A percentile compares a stretch with the other conserved stretches of the same genome.
phyloP scores from a whole-genome alignment of 306 rosid genomes.

The Fagus crenata region DNA sequence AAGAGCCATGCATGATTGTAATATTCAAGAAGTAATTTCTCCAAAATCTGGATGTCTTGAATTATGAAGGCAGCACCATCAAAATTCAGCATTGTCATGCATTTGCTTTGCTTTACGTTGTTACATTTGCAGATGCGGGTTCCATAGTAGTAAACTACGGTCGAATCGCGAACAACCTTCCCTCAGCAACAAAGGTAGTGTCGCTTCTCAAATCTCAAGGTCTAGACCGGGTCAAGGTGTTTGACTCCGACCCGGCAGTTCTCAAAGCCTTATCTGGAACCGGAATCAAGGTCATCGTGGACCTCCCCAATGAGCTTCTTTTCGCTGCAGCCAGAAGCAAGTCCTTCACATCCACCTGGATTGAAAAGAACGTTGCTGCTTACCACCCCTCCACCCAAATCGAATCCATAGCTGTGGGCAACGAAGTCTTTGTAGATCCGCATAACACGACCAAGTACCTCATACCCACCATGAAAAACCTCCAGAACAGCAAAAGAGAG shows the following conservation, averaged over 20 bases:
- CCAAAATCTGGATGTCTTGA: no score
- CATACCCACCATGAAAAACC: conserved; percentile 84
- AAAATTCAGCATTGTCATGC: no score
- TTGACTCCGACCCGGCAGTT: conserved; percentile 88
- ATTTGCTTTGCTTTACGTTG: not conserved
- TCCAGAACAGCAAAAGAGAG: conserved; percentile 32
- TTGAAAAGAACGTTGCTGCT: conserved; percentile 64
- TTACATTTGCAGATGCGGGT: conserved; percentile 56
- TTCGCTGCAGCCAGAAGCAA: conserved; percentile 55
- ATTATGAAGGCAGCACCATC: no score
- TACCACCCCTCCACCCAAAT: conserved; percentile 76
- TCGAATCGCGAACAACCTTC: conserved; percentile 78
- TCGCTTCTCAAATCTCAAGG: conserved; percentile 69
- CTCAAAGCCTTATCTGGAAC: conserved; percentile 69
- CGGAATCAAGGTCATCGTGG: conserved; percentile 75
- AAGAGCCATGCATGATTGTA: no score
- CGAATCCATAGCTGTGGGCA: conserved; percentile 95
- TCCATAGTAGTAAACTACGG: conserved; percentile 93
- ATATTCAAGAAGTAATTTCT: no score
- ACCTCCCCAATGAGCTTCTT: conserved; percentile 88
- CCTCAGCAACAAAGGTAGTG: conserved; percentile 67
- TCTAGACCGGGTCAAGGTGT: conserved; percentile 64
- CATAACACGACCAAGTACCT: conserved; percentile 67
- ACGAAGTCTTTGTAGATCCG: conserved; percentile 90
- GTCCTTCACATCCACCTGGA: conserved; percentile 76